Evolutionary conservation across 352 stramenopile genomes (phyloP).

Genomic region (Phytophthora fragariae): DNA sequence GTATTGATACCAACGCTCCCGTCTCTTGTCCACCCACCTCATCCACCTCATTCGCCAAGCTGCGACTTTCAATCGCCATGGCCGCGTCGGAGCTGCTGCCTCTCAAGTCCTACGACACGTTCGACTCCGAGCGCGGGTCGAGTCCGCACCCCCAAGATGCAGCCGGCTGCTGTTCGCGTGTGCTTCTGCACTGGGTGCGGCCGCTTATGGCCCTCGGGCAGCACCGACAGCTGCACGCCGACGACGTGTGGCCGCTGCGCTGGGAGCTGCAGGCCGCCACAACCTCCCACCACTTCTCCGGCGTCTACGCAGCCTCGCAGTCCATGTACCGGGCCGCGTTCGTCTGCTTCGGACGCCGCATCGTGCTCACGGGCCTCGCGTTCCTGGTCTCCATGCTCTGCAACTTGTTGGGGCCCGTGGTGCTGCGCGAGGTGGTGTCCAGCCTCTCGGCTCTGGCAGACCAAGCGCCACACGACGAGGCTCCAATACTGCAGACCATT

Average conservation of each 20-base stretch:
- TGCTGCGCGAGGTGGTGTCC: conserved; percentile 52
- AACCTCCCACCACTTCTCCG: conserved; percentile 33
- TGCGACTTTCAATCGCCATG: too few species aligned
- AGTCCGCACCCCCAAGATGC: conserved; percentile 32
- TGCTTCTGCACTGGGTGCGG: conserved; percentile 60
- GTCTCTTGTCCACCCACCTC: conserved; percentile 11
- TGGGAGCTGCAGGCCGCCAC: conserved; percentile 35
- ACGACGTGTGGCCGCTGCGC: conserved; percentile 57
- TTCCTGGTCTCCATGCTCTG: conserved; percentile 60
- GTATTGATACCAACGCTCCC: too few species aligned
- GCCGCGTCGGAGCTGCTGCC: conserved; percentile 20
- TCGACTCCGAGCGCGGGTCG: conserved; percentile 30
- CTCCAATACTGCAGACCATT: conserved; percentile 30
- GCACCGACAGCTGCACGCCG: conserved; percentile 49
- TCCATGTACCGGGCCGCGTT: conserved; percentile 49
- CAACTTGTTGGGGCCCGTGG: conserved; percentile 57
- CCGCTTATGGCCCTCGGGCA: conserved; percentile 56
- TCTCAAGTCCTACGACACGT: conserved; percentile 42
- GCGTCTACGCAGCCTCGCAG: conserved; percentile 34
- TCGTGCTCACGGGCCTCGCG: conserved; percentile 49
- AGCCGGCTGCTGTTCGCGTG: conserved; percentile 41
- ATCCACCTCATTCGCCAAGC: too few species aligned
- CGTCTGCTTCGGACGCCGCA: conserved; percentile 43
- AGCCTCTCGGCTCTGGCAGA: conserved; percentile 35
- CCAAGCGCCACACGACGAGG: conserved; percentile 24